These are phyloP conservation scores for Cordyceps militaris DNA, from an alignment of 2,329 filamentous ascomycete species.

Conservation along the genomic window DNA sequence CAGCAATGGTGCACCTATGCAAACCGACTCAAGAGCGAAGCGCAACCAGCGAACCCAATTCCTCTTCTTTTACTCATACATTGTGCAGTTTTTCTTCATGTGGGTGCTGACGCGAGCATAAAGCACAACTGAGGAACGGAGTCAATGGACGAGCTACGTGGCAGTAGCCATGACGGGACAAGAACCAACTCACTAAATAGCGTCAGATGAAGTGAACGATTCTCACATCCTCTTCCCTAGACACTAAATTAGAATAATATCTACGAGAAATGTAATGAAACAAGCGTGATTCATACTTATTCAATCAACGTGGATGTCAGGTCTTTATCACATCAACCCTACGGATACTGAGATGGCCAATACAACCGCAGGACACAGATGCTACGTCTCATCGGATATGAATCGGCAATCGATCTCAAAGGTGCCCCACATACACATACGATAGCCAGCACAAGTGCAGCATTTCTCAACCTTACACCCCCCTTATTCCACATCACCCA, in stretches of 20 bases:
- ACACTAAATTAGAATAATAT: conserved; percentile 2
- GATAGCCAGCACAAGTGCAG: background rate
- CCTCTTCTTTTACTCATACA: conserved; percentile 87
- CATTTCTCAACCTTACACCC: background rate
- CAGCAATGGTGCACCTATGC: conserved; percentile 57
- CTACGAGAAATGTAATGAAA: conserved; percentile 10
- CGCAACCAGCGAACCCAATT: conserved; percentile 85
- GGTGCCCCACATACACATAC: conserved; percentile 5
- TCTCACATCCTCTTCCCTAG: background rate
- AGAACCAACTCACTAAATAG: background rate
- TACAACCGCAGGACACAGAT: no score
- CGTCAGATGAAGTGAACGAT: background rate
- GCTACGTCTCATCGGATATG: no score
- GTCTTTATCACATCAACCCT: no score
- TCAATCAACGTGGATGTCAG: background rate
- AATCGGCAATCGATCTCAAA: no score
- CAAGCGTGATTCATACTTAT: background rate
- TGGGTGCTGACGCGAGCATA: conserved; percentile 55
- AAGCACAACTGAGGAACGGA: background rate
- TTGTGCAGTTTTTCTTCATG: conserved; percentile 93
- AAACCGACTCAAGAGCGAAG: conserved; percentile 73
- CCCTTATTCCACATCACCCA: background rate
- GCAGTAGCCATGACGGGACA: background rate
- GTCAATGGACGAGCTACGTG: background rate
- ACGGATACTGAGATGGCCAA: no score